Base-by-base conservation (phyloP, 352 stramenopile genomes). In the Albugo candida region DNA sequence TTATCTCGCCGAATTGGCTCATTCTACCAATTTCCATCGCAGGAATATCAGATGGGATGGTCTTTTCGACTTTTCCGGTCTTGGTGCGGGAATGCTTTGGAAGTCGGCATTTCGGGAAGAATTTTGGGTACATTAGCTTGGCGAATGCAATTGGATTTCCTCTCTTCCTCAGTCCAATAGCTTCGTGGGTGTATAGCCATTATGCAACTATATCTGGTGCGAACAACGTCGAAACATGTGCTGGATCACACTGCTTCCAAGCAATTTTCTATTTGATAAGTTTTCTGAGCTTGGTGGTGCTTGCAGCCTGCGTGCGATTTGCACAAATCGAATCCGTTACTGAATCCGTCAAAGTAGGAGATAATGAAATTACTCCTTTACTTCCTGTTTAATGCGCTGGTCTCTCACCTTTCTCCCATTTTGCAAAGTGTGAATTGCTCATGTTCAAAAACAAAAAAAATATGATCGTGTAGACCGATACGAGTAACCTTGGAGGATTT, bases 131-230 rank as follows among this genome's bases (percentile, higher is more conserved):
- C 19, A 75, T 87, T 19, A 83, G 67, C 41, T 58, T 83, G 41
- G 74, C 74, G 27, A 87, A 84, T 45, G 69, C 67, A 0, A 36
- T 84, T 14, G 71, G 71, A 2, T 87, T 83, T 55, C 74, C 74
- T 16, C 48, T 87, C 2, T 76, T 87, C 51, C 78, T 64, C 57
- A 81, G 65, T 35, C 74, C 74, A 6, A 54, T 87, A 12, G 62
- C 66, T 13, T 81, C 74, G 34, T 68, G 72, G 49, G 47, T 81
- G 1, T 84, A 87, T 42, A n/a, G n/a, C n/a, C 58, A 57, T 34
- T 17, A 24, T 36, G 45, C 50, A 48, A 8, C 44, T 48, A 20
- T 56, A 38, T 67, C 64, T 1, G 56, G 67, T 11, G 51, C 66
- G 14, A 60, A 73, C 16, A 64, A 64, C 27, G 52, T 63, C 31